These are phyloP conservation scores for Amanita thiersii DNA, from an alignment of 768 basidiomycete genomes.

Conservation along the genomic window DNA sequence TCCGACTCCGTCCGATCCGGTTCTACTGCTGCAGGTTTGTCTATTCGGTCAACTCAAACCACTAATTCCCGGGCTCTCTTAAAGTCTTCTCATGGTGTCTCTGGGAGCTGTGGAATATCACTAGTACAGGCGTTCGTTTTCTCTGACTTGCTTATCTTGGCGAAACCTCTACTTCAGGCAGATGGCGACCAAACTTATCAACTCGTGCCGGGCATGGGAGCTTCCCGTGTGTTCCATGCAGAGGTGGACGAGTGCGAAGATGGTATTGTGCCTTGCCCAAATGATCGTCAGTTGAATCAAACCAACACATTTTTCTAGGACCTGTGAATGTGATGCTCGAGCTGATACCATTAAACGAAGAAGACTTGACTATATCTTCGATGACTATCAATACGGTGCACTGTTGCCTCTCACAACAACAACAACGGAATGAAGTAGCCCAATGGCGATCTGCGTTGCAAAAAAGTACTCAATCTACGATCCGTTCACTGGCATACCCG, in stretches of 20 bases:
- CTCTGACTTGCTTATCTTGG: conserved; percentile 62
- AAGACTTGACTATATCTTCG: conserved; percentile 1
- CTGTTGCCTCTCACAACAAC: not conserved
- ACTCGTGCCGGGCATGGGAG: conserved; percentile 27
- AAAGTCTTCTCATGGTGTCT: conserved; percentile 9
- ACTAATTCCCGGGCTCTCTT: not conserved
- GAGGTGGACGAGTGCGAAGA: conserved; percentile 2
- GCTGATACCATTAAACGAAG: conserved; percentile 5
- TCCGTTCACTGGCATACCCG: conserved; percentile 21
- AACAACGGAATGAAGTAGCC: not conserved
- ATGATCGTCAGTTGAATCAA: not conserved
- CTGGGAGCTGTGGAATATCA: conserved; percentile 8
- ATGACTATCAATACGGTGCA: conserved; percentile 7
- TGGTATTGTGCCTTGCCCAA: too few species aligned
- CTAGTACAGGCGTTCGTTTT: conserved; percentile 43
- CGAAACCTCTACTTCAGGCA: conserved; percentile 22
- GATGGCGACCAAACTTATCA: conserved; percentile 16
- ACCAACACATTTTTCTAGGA: not conserved
- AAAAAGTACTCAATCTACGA: conserved; percentile 41
- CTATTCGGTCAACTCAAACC: conserved; percentile 2
- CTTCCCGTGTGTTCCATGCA: conserved; percentile 35
- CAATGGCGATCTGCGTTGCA: conserved; percentile 48
- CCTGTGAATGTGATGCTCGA: conserved; percentile 3
- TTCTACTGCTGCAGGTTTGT: conserved; percentile 13
- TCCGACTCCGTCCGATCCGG: conserved; percentile 30